Percentiles rank a stretch among this genome's conserved stretches.
Evolutionary conservation across 2,329 filamentous ascomycete species (phyloP).

Genomic region (Boeremia exigua): DNA sequence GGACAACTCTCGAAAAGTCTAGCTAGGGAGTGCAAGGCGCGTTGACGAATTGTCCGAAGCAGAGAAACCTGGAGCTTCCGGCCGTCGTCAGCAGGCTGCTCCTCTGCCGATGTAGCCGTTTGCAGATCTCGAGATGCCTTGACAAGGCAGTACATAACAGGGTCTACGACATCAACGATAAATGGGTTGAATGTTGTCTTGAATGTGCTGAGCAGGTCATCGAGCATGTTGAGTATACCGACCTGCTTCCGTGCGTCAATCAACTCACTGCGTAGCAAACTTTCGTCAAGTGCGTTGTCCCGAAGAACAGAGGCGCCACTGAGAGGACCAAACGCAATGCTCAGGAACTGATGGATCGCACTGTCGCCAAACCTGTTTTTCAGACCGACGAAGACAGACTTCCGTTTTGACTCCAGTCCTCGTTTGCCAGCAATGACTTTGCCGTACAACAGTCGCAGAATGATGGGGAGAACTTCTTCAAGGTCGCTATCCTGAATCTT

Average conservation of each 20-base stretch:
- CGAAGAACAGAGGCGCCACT: constrained; percentile 65
- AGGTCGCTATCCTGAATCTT: constrained; percentile 77
- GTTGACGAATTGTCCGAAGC: constrained; percentile 69
- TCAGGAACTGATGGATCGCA: constrained; percentile 81
- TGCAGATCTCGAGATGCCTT: constrained; percentile 60
- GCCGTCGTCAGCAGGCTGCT: constrained; percentile 36
- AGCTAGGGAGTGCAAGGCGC: constrained; percentile 82
- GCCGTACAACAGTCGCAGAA: constrained; percentile 88
- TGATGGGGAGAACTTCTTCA: constrained; percentile 77
- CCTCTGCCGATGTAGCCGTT: constrained; percentile 39
- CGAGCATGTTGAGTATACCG: constrained; percentile 90
- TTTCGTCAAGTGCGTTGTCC: constrained; percentile 56
- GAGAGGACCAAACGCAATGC: constrained; percentile 78
- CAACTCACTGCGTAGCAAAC: constrained; percentile 55
- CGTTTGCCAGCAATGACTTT: constrained; percentile 84
- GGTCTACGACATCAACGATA: constrained; percentile 71
- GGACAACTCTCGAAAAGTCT: constrained; percentile 77
- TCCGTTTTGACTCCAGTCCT: constrained; percentile 80
- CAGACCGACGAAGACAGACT: constrained; percentile 75
- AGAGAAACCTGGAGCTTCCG: constrained; percentile 58
- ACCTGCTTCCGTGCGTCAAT: constrained; percentile 79
- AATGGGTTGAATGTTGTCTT: constrained; percentile 75
- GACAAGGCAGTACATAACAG: constrained; percentile 81
- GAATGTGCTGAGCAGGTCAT: constrained; percentile 83
- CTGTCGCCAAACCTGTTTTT: constrained; percentile 72